Evolutionary conservation across 495 filamentous ascomycete genomes (phyloP), one percentile per base, ranked within the genome.

Genomic region (Xylaria cubensis): DNA sequence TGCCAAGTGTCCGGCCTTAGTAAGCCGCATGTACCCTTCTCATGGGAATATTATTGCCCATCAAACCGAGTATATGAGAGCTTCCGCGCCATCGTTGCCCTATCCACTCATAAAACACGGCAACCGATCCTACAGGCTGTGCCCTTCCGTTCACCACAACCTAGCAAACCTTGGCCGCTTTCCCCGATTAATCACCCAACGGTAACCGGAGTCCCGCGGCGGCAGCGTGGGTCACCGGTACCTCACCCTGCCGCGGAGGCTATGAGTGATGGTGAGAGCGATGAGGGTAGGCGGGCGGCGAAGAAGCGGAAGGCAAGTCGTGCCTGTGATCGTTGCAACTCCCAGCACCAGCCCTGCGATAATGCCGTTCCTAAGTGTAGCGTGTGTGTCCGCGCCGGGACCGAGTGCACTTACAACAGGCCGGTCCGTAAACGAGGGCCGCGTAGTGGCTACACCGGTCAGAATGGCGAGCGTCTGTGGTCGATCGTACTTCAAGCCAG

Each of bases 241-340:
- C 68, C 61, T 71, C 61, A 50, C 62, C 64, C 67, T 70, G 73
- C 71, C 72, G 76, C 74, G 73, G 77, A 72, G 77, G 77, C 73
- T 72, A 79, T 79, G 77, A 79, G 77, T 59, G 77, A 79, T 79
- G 77, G 67, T 50, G 77, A 79, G 73, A 79, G 75, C 67, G 77
- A 78, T 64, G 76, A 77, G 67, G 77, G 69, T 67, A 74, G 75
- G 76, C 71, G 75, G 73, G 69, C 74, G 66, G 74, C 70, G 36
- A 79, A 79, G 72, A 79, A 79, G 73, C 75, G 77, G 69, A 79
- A 79, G 75, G 77, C 77, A 50, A 79, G 75, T 46, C 77, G 77
- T 19, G 77, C 77, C 71, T 79, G 77, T 64, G 77, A 79, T 66
- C 77, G 77, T 8, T 79, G 77, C 50, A 79, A 79, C 36, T 78